phyloP scores from a whole-genome alignment of 345 rosid genomes.

The Eucalyptus curtisii region DNA sequence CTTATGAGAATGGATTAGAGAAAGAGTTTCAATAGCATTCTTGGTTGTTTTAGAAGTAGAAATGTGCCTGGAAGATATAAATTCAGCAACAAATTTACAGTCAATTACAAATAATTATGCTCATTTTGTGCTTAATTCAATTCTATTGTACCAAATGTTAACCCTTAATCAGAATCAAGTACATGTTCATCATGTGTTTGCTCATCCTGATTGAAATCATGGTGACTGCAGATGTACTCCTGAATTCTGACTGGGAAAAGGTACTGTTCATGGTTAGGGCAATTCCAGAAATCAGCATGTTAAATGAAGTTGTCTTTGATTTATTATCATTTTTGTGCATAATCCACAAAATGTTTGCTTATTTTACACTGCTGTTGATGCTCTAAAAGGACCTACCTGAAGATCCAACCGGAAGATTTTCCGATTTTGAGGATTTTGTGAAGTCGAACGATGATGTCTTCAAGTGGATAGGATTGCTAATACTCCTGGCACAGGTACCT shows the following conservation, averaged over 20 bases:
- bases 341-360: not conserved
- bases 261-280: not conserved
- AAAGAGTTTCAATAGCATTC: not conserved
- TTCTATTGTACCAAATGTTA: not conserved
- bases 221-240: slow-evolving; percentile 27
- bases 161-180: slow-evolving; percentile 1
- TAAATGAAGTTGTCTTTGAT: not conserved
- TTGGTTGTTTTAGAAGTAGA: not conserved
- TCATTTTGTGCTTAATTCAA: not conserved
- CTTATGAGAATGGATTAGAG: not conserved
- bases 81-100: not conserved
- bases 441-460: slow-evolving; percentile 26
- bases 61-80: not conserved
- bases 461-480: slow-evolving; percentile 25
- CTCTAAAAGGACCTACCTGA: slow-evolving; percentile 39
- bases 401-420: slow-evolving; percentile 46
- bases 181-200: slow-evolving; percentile 15
- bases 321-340: not conserved
- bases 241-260: slow-evolving; percentile 48
- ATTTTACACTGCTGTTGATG: not conserved
- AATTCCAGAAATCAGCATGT: not conserved
- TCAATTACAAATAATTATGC: not conserved
- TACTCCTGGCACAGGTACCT: slow-evolving; percentile 29
- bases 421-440: slow-evolving; percentile 32
- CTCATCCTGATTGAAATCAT: slow-evolving; percentile 25